Percentiles rank a stretch among this genome's conserved stretches.
These are phyloP conservation scores for Vigna angularis DNA, from an alignment of 306 rosid genomes.

Conservation along the genomic window DNA sequence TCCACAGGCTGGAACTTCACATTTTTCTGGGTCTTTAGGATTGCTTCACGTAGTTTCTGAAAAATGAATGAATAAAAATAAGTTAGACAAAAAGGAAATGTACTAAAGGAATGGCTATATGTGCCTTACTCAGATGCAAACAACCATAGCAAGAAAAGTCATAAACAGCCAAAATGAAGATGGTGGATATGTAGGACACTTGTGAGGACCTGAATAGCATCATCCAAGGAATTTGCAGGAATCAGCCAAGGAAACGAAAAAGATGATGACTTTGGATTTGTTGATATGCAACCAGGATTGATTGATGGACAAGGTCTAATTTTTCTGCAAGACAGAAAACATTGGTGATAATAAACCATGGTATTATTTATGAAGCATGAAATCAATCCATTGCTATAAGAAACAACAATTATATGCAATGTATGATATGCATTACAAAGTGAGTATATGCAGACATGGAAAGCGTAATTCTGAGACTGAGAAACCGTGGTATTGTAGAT, in stretches of 20 bases:
- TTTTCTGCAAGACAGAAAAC: slow-evolving; percentile 60
- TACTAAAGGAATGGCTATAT: slow-evolving; percentile 1
- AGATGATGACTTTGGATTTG: slow-evolving; percentile 84
- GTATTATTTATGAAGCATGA: neutral
- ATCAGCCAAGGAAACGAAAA: slow-evolving; percentile 80
- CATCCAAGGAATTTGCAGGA: slow-evolving; percentile 61
- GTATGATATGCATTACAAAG: no score
- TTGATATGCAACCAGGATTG: slow-evolving; percentile 85
- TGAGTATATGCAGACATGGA: no score
- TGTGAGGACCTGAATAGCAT: slow-evolving; percentile 70
- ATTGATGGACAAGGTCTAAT: slow-evolving; percentile 88
- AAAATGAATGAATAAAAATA: neutral
- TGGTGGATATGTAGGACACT: slow-evolving; percentile 11
- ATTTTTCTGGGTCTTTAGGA: slow-evolving; percentile 84
- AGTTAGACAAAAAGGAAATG: slow-evolving; percentile 1
- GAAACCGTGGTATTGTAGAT: neutral
- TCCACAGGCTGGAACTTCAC: slow-evolving; percentile 68
- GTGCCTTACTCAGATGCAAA: slow-evolving; percentile 12
- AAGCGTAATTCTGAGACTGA: no score
- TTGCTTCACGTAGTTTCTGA: slow-evolving; percentile 83
- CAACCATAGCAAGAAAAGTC: neutral
- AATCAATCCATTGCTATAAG: neutral
- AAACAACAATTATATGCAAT: neutral
- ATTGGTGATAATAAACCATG: neutral
- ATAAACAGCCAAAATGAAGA: slow-evolving; percentile 22